Base-by-base conservation (phyloP, 768 basidiomycete genomes). In the Suillus cothurnatus region DNA sequence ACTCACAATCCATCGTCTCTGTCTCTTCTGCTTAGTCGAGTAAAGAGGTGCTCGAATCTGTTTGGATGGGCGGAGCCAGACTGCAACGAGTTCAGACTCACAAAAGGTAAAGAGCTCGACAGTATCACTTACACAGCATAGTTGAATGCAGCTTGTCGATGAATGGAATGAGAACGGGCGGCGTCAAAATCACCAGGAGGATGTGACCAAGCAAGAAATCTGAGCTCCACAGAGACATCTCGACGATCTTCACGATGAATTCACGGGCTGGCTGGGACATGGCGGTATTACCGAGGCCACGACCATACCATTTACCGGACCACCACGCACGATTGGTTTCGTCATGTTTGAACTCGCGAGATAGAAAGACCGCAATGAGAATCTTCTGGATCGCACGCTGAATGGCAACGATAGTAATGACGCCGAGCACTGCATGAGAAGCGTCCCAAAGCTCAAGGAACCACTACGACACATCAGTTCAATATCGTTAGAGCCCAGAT, bases 291-390 rank as follows among this genome's bases (percentile, higher is more conserved):
- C 97, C 97, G 23, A 99, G 83, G 34, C 94, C 93, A 65, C 95
- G 86, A 56, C 96, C 95, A 74, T 96, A 96, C 97, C 97, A 98
- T 81, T 92, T 91, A 67, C 95, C 96, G 21, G 96, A 95, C 97
- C 97, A 99, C 97, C 97, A 99, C 2, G 96, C 96, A 66, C 93
- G 86, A 81, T 99, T 99, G 32, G 94, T 96, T 81, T 98, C 95
- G 74, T 99, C 97, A 74, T 97, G 94, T 81, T 99, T 98, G 84
- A 91, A 97, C 79, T 99, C 97, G 73, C 97, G 91, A 31, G 95
- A 94, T 55, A 99, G 85, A 85, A 96, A 94, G 55, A 95, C 91
- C 6, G 95, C 86, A 67, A 99, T 99, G 62, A 97, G 83, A 67
- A 97, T 88, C 82, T 99, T 99, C 80, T 94, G 92, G 70, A 99